These are phyloP conservation scores for Gaertneriomyces sp. DNA, from an alignment of 192 early-diverging fungal genomes.

Conservation along the genomic window DNA sequence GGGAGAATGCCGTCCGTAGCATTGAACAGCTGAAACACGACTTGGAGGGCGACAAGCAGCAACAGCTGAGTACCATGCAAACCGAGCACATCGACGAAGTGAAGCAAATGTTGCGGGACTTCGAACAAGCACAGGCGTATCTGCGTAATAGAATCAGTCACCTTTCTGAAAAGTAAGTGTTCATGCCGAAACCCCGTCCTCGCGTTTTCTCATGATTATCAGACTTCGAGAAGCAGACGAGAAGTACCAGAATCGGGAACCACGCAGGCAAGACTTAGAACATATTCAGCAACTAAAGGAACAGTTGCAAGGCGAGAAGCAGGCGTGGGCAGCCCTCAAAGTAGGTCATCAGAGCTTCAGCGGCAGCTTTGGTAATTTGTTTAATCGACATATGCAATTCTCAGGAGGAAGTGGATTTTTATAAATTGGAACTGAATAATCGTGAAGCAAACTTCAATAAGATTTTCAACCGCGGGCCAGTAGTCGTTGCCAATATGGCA, in stretches of 20 bases:
- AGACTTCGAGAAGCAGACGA: slow-evolving; percentile 54
- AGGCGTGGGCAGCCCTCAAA: slow-evolving; percentile 34
- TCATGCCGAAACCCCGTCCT: slow-evolving; percentile 5
- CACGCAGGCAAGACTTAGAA: slow-evolving; percentile 48
- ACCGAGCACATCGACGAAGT: slow-evolving; percentile 49
- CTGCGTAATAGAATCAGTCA: slow-evolving; percentile 45
- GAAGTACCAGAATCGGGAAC: slow-evolving; percentile 57
- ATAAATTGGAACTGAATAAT: slow-evolving; percentile 56
- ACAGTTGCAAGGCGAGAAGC: slow-evolving; percentile 37
- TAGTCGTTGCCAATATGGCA: slow-evolving; percentile 36
- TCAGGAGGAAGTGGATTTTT: slow-evolving; percentile 53
- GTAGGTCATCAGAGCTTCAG: too few species aligned
- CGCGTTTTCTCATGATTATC: background rate
- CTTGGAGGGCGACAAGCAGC: slow-evolving; percentile 31
- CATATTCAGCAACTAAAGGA: slow-evolving; percentile 47
- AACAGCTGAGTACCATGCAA: slow-evolving; percentile 40
- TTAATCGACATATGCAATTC: background rate
- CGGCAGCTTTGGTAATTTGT: background rate
- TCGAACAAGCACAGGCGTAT: slow-evolving; percentile 52
- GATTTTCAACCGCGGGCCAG: slow-evolving; percentile 56
- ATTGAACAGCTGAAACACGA: too few species aligned
- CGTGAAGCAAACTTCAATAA: slow-evolving; percentile 58
- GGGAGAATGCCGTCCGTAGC: too few species aligned
- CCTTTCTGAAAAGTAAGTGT: background rate
- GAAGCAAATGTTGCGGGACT: slow-evolving; percentile 50